phyloP scores from a whole-genome alignment of 2,329 filamentous ascomycete genomes.

The Arachnomyces sp. region DNA sequence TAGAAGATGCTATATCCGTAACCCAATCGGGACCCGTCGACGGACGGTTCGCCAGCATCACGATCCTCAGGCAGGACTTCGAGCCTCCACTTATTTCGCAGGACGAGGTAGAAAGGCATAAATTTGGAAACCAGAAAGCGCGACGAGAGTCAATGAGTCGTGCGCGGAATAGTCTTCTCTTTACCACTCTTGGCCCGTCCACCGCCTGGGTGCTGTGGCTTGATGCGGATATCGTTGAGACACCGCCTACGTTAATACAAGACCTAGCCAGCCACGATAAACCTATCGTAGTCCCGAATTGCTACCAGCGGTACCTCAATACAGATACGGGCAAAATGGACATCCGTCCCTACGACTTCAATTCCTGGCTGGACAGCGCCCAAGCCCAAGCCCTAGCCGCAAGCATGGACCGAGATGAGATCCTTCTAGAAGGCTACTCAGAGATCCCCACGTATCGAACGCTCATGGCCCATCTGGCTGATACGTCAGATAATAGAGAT shows the following conservation, averaged over 20 bases:
- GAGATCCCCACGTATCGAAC: slow-evolving; percentile 88
- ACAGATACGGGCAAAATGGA: slow-evolving; percentile 60
- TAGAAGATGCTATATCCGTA: slow-evolving; percentile 77
- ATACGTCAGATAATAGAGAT: slow-evolving; percentile 48
- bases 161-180: slow-evolving; percentile 86
- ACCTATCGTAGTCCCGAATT: slow-evolving; percentile 89
- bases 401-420: slow-evolving; percentile 82
- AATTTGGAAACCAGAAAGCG: slow-evolving; percentile 79
- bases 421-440: slow-evolving; percentile 84
- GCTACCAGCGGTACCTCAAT: slow-evolving; percentile 81
- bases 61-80: slow-evolving; percentile 91
- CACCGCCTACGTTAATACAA: slow-evolving; percentile 75
- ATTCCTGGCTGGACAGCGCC: slow-evolving; percentile 90
- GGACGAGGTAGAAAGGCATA: slow-evolving; percentile 81
- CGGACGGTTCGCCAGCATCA: slow-evolving; percentile 82
- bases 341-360: slow-evolving; percentile 88
- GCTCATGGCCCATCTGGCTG: slow-evolving; percentile 77
- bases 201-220: slow-evolving; percentile 98
- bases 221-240: slow-evolving; percentile 85
- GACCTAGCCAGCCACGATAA: slow-evolving; percentile 83
- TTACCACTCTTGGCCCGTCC: slow-evolving; percentile 82
- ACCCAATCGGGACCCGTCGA: slow-evolving; percentile 76
- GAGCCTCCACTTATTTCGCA: slow-evolving; percentile 74
- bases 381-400: slow-evolving; percentile 65
- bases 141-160: slow-evolving; percentile 85